Evolutionary conservation across 306 rosid genomes (phyloP).

Genomic region (Aeschynomene evenia): DNA sequence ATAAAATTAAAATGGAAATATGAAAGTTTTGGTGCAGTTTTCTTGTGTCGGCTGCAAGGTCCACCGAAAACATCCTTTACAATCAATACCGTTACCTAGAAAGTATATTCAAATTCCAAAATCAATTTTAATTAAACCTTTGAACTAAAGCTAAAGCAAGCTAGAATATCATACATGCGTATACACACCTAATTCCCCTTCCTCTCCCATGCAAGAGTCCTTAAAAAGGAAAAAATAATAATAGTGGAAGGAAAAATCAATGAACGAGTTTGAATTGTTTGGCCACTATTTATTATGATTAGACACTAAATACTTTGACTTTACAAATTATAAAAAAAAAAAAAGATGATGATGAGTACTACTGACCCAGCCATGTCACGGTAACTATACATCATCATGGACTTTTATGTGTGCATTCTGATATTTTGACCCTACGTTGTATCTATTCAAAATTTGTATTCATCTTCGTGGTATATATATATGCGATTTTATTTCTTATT

Average conservation of each 20-base stretch:
- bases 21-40: background rate
- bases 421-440: background rate
- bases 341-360: background rate
- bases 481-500: background rate
- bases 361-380: conserved; percentile 11
- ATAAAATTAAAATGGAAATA: no score
- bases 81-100: background rate
- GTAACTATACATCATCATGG: background rate
- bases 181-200: conserved; percentile 17
- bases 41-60: conserved; percentile 17
- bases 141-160: background rate
- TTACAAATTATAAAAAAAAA: background rate
- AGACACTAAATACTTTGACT: conserved; percentile 19
- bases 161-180: background rate
- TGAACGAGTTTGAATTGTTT: conserved; percentile 29
- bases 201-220: background rate
- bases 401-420: background rate
- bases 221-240: background rate
- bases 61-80: conserved; percentile 3
- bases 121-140: conserved; percentile 6
- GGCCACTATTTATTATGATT: background rate
- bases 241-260: background rate
- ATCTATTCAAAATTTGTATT: background rate
- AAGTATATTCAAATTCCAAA: background rate
- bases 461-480: background rate